These are phyloP conservation scores for Spergularia azorica DNA, from an alignment of 179 eudicot genomes.

Conservation along the genomic window DNA sequence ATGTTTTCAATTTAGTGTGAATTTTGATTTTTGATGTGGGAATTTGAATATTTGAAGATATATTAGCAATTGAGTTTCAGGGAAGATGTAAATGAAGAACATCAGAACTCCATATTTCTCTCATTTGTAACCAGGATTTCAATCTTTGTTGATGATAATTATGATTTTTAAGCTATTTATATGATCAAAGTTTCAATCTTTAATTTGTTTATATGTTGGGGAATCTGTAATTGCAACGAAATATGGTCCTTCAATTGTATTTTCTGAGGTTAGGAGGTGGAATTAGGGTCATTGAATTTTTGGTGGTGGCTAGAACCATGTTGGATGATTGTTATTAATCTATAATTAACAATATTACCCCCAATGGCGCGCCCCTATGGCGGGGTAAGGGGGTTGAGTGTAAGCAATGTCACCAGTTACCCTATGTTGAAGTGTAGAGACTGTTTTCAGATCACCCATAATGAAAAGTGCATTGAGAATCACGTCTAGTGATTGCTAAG, in stretches of 20 bases:
- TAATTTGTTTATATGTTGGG: background rate
- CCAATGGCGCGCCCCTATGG: too few species aligned
- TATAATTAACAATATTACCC: too few species aligned
- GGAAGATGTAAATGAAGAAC: background rate
- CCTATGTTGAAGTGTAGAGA: too few species aligned
- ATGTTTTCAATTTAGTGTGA: background rate
- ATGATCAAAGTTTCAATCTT: slow-evolving; percentile 1
- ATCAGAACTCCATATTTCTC: background rate
- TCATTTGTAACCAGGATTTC: background rate
- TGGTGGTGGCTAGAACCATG: background rate
- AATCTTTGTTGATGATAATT: background rate
- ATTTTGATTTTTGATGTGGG: background rate
- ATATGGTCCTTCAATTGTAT: background rate
- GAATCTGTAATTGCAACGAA: background rate
- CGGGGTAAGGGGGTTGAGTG: too few species aligned
- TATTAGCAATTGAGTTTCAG: slow-evolving; percentile 2
- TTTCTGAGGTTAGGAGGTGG: background rate
- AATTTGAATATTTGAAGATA: background rate
- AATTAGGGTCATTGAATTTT: background rate
- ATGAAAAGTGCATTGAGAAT: too few species aligned
- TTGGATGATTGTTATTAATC: too few species aligned
- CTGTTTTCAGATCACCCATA: too few species aligned
- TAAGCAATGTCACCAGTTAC: too few species aligned
- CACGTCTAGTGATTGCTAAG: too few species aligned
- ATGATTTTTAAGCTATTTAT: background rate